Evolutionary conservation across 2,329 filamentous ascomycete species (phyloP), one percentile per base, ranked within the genome.

Genomic region (Aspergillus tamarii): DNA sequence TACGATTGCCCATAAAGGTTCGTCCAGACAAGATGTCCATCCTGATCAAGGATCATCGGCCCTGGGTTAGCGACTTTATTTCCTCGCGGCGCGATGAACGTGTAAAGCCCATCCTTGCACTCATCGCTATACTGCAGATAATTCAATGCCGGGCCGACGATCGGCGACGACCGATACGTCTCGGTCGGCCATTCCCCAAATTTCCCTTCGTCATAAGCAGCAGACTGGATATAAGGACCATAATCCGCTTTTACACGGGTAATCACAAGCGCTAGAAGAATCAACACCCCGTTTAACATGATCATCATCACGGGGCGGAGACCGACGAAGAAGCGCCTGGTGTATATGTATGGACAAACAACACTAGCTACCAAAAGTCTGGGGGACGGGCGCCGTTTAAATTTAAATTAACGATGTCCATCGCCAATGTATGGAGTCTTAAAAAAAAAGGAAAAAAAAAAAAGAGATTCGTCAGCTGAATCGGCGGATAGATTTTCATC

Each of bases 21-120:
- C 54, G 78, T 82, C 83, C 83, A 84, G 9, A 84, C 76, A 23
- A 84, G 67, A 62, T 81, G 74, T 7, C 82, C 82, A 2, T 77
- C 69, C 14, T 74, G 70, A 68, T 83, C 81, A 32, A 84, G 66
- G 14, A 84, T 81, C 64, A 80, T 80, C 1, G 81, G 80, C 3
- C 80, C 78, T 1, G 78, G 72, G 8, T 75, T 68, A 12, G 66
- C 69, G 5, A 80, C 71, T 14, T 64, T 66, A 10, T 46, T 70
- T 4, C 79, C 80, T 23, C 73, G 72, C 2, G 80, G 80, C 46
- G 79, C 74, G 14, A 84, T 67, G 23, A 84, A 75, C 1, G 75
- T 78, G 63, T 77, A 82, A 21, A 66, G 53, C 26, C 67, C 78
- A 69, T 73, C 76, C 55, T 80, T 73, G 70, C 83, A 84, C 14